Conservation (phyloP, 306 rosid species). For the Fragaria iinumae region DNA sequence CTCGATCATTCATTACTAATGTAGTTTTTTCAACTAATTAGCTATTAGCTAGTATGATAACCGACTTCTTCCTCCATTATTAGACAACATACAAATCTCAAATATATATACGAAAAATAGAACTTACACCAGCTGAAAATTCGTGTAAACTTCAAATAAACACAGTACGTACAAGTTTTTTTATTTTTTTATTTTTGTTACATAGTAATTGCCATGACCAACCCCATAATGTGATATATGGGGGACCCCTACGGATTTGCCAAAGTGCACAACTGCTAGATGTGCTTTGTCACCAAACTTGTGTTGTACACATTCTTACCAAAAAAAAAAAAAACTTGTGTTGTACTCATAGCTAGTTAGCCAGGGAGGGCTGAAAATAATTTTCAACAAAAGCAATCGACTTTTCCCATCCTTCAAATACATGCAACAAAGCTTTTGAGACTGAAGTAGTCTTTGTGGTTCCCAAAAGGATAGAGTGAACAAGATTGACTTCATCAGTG, state of each 20-base stretch:
- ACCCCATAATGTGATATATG: neutral
- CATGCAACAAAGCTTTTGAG: neutral
- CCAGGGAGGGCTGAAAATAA: constrained; percentile 9
- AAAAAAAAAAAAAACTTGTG: neutral
- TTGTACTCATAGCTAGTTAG: neutral
- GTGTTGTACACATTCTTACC: neutral
- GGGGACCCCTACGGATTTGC: neutral
- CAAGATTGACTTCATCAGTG: neutral
- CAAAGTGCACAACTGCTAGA: neutral
- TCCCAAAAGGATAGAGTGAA: neutral
- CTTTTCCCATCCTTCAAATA: neutral
- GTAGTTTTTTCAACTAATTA: too few species aligned
- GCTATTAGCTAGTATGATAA: too few species aligned
- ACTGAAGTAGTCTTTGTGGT: neutral
- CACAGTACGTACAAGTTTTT: too few species aligned
- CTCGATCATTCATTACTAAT: too few species aligned
- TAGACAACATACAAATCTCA: too few species aligned
- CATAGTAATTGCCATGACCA: neutral
- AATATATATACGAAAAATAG: too few species aligned
- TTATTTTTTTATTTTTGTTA: too few species aligned
- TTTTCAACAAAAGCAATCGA: neutral
- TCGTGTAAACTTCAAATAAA: too few species aligned
- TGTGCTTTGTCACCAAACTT: neutral
- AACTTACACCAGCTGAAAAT: too few species aligned
- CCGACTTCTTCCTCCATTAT: too few species aligned